Base-by-base conservation (phyloP, 2,329 filamentous ascomycete species). In the Aspergillus pseudoglaucus region DNA sequence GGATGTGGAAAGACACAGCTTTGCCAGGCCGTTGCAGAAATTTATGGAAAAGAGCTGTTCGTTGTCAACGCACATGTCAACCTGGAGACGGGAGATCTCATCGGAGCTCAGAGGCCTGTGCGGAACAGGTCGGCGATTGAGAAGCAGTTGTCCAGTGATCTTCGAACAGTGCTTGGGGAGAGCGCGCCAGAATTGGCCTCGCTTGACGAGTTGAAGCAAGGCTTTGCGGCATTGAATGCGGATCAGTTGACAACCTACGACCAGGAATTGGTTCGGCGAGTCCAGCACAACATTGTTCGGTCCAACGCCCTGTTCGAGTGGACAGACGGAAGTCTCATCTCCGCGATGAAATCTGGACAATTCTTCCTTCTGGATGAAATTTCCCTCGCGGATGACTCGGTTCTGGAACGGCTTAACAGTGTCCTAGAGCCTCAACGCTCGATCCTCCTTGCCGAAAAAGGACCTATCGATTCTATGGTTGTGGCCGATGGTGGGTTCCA, bases 21-120 rank as follows among this genome's bases (percentile, higher is more conserved):
- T 6, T 94, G 89, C 57, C 93, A 99, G 65, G 79, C 95, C 63
- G 78, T 97, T 46, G 90, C 93, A 3, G 86, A 95, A 60, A 85
- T 88, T 3, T 78, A 88, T 53, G 75, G 77, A 14, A 89, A 85
- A 59, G 75, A 87, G 53, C 74, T 99, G 35, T 84, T 90, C 56
- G 93, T 91, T 57, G 85, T 98, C 61, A 99, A 98, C 63, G 93
- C 94, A 2, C 94, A 99, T 68, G 91, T 97, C 58, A 99, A 98
- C 56, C 90, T 93, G 0, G 94, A 99, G 66, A 97, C 94, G 0
- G 91, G 93, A 14, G 93, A 99, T 67, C 76, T 99, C 9, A 97
- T 99, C 55, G 93, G 93, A 54, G 93, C 93, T 3, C 93, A 98
- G 66, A 77, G 93, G 50, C 93, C 93, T 3, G 81, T 97, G 18